A percentile compares a stretch with the other conserved stretches of the same genome.
phyloP scores from a whole-genome alignment of 495 filamentous ascomycete species.

The Ramalina intermedia region DNA sequence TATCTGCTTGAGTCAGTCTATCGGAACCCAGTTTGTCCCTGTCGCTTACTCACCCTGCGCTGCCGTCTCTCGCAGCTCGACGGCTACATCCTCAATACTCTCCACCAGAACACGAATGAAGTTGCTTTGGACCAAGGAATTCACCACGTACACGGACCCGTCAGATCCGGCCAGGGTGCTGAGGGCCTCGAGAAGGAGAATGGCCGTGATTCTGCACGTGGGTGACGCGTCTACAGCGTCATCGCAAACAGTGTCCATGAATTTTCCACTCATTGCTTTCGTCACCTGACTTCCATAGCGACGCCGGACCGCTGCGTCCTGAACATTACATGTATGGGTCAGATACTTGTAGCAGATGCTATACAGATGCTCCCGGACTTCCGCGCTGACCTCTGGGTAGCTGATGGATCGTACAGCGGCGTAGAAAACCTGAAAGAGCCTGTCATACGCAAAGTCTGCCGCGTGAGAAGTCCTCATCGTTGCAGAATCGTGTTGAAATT shows the following conservation, averaged over 20 bases:
- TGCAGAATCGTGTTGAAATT: constrained; percentile 44
- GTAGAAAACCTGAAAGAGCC: constrained; percentile 82
- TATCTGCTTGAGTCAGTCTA: constrained; percentile 25
- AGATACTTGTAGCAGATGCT: constrained; percentile 78
- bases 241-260: constrained; percentile 80
- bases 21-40: constrained; percentile 12
- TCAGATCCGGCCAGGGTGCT: constrained; percentile 50
- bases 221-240: constrained; percentile 80
- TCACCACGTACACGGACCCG: constrained; percentile 54
- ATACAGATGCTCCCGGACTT: constrained; percentile 71
- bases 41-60: constrained; percentile 29
- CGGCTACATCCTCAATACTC: constrained; percentile 54
- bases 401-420: constrained; percentile 60
- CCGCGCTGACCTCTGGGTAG: constrained; percentile 50
- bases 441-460: constrained; percentile 69
- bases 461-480: constrained; percentile 30
- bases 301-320: constrained; percentile 25
- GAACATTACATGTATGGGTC: constrained; percentile 45
- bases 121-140: constrained; percentile 67
- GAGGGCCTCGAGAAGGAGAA: constrained; percentile 62
- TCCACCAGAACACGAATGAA: constrained; percentile 84
- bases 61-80: constrained; percentile 43
- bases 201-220: constrained; percentile 64
- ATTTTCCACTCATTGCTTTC: constrained; percentile 56
- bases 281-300: constrained; percentile 60